phyloP scores from a whole-genome alignment of 768 basidiomycete species.

The Boletus subcaerulescens region DNA sequence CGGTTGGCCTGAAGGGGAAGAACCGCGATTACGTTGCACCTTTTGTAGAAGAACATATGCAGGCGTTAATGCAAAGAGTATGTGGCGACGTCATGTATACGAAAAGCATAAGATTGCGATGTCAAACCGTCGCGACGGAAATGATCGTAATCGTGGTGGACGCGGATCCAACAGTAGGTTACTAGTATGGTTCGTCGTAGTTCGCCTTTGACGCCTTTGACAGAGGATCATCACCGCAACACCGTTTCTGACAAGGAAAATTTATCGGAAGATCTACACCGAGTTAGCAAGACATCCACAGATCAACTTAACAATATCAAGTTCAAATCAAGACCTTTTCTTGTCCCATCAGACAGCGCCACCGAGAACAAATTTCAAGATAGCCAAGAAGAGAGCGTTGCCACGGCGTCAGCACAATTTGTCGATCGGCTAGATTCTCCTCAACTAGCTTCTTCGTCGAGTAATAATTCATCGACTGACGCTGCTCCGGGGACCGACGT shows the following conservation, averaged over 20 bases:
- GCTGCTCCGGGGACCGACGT: neutral
- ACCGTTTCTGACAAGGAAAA: constrained; percentile 32
- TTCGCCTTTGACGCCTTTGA: constrained; percentile 21
- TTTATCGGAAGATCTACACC: constrained; percentile 29
- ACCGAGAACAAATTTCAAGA: constrained; percentile 12
- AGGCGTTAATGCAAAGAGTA: constrained; percentile 86
- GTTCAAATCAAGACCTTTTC: constrained; percentile 21
- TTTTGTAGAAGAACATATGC: constrained; percentile 83
- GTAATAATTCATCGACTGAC: neutral
- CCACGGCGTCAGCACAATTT: constrained; percentile 22
- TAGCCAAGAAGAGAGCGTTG: constrained; percentile 10
- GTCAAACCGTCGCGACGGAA: constrained; percentile 76
- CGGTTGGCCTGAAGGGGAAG: constrained; percentile 78
- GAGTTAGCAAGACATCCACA: constrained; percentile 24
- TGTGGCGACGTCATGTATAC: constrained; percentile 87
- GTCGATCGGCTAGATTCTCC: constrained; percentile 27
- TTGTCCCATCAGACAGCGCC: constrained; percentile 15
- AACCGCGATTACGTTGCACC: constrained; percentile 76
- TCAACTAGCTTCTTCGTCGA: constrained; percentile 16
- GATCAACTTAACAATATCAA: constrained; percentile 17
- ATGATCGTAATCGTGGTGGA: constrained; percentile 56
- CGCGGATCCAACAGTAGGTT: constrained; percentile 64
- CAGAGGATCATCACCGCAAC: constrained; percentile 65
- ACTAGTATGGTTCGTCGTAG: neutral
- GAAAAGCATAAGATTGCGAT: constrained; percentile 91